Evolutionary conservation across 768 basidiomycete species (phyloP).

Genomic region (Lentinula edodes): DNA sequence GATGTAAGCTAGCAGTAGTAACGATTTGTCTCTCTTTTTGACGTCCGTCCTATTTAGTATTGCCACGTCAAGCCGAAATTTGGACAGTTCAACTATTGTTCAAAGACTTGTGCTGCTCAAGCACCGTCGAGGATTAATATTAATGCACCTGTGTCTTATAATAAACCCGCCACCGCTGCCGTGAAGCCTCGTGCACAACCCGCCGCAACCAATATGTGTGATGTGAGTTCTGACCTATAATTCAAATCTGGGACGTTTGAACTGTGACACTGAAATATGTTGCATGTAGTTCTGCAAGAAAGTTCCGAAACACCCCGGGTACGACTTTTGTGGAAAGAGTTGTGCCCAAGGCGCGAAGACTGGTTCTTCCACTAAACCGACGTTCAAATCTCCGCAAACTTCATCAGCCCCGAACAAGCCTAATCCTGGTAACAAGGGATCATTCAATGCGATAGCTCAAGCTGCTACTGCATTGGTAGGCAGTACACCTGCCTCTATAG

Average conservation of each 20-base stretch:
- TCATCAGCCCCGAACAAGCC: not conserved
- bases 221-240: constrained; percentile 24
- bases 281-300: constrained; percentile 44
- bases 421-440: not conserved
- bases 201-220: constrained; percentile 24
- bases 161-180: not conserved
- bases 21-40: too few species aligned
- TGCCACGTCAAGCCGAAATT: constrained; percentile 48
- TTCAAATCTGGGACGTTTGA: not conserved
- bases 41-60: constrained; percentile 24
- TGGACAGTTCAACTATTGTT: constrained; percentile 40
- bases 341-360: constrained; percentile 46
- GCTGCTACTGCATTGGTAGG: constrained; percentile 3
- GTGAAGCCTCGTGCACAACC: not conserved
- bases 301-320: constrained; percentile 53
- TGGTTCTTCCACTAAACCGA: not conserved
- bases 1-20: not conserved
- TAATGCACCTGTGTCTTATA: not conserved
- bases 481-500: not conserved
- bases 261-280: not conserved
- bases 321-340: constrained; percentile 61
- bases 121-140: constrained; percentile 18
- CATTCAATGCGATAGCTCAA: not conserved
- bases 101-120: constrained; percentile 49
- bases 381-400: not conserved